phyloP scores from a whole-genome alignment of 768 basidiomycete genomes.

The Leccinum rimulosum region DNA sequence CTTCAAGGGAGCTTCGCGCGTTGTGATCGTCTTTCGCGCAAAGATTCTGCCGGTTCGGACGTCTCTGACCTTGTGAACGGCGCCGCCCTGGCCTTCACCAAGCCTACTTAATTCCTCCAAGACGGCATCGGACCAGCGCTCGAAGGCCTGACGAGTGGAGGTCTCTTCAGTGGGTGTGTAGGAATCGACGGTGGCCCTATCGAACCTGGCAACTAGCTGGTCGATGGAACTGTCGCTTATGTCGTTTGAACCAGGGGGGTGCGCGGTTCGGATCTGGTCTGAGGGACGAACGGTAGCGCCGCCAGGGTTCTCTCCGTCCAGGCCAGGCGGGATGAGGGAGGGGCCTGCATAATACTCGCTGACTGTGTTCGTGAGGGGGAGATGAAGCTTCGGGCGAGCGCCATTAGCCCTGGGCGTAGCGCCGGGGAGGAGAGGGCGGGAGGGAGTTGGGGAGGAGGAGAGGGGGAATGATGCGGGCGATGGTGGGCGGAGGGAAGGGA shows the following conservation, averaged over 20 bases:
- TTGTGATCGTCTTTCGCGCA: conserved; percentile 94
- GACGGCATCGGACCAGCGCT: conserved; percentile 62
- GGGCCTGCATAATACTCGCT: conserved; percentile 34
- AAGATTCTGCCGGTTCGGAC: conserved; percentile 75
- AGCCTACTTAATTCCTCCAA: conserved; percentile 77
- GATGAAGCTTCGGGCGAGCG: conserved; percentile 34
- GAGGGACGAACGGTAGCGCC: conserved; percentile 43
- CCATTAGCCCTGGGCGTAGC: conserved; percentile 26
- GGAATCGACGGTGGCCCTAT: conserved; percentile 29
- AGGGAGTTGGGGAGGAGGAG: conserved; percentile 32
- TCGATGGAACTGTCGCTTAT: conserved; percentile 35
- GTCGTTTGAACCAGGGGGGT: conserved; percentile 25
- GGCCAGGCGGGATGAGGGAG: conserved; percentile 32
- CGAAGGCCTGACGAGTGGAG: conserved; percentile 22
- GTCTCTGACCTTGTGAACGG: conserved; percentile 91
- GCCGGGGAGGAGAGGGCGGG: conserved; percentile 33
- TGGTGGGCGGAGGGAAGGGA: conserved; percentile 25
- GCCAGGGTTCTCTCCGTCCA: conserved; percentile 37
- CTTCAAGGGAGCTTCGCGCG: conserved; percentile 84
- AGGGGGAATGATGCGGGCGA: conserved; percentile 27
- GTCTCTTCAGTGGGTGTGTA: conserved; percentile 38
- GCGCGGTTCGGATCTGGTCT: conserved; percentile 34
- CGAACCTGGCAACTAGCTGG: conserved; percentile 34
- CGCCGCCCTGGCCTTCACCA: conserved; percentile 95
- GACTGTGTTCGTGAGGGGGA: conserved; percentile 31